phyloP scores from a whole-genome alignment of 441 rosid species.

The Metrosideros polymorpha region DNA sequence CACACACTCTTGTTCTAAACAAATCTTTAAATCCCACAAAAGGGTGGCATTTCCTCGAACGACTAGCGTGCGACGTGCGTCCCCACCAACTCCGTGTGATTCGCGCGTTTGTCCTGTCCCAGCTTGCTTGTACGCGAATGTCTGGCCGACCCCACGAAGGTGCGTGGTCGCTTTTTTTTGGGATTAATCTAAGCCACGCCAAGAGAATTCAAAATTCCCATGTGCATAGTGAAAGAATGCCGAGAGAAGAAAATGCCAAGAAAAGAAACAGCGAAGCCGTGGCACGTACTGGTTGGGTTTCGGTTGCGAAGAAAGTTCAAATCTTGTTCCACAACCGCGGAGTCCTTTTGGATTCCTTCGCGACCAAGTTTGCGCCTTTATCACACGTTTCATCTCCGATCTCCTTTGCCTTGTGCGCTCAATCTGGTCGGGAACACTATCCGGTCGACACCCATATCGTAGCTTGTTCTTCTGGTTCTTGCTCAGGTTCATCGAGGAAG shows the following conservation, averaged over 20 bases:
- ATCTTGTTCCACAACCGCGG: background rate
- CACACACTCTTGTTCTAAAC: background rate
- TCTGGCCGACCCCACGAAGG: background rate
- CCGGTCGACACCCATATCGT: background rate
- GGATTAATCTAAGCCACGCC: background rate
- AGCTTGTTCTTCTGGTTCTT: background rate
- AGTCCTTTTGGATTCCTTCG: background rate
- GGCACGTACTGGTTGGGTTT: background rate
- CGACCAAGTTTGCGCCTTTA: background rate
- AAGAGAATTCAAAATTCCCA: background rate
- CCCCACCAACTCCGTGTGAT: background rate
- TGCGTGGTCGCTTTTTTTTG: background rate
- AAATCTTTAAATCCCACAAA: background rate
- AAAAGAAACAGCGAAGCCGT: background rate
- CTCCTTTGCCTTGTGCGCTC: background rate
- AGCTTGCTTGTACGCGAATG: background rate
- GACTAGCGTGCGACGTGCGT: background rate
- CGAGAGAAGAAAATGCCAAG: background rate
- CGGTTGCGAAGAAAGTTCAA: background rate
- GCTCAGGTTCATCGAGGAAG: background rate
- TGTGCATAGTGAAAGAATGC: background rate
- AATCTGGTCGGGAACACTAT: background rate
- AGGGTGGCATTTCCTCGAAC: background rate
- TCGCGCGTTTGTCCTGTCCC: background rate
- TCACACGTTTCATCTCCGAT: background rate